A percentile compares a stretch with the other conserved stretches of the same genome.
Conservation (phyloP, 331 rosid genomes). For the Malus hybrid region DNA sequence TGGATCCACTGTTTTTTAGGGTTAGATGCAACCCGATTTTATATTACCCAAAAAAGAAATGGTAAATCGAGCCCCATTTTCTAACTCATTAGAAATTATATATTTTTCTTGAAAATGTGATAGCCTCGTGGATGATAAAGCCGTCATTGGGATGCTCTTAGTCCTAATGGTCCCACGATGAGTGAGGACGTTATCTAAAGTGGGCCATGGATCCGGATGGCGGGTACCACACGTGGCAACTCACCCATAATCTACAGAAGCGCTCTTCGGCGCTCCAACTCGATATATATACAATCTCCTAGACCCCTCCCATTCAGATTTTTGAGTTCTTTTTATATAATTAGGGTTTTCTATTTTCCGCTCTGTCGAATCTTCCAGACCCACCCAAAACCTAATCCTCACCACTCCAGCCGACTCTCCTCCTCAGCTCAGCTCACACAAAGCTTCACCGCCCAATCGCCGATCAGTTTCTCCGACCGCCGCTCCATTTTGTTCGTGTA, state of each 20-base stretch:
- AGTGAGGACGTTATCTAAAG: neutral
- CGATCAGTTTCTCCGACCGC: neutral
- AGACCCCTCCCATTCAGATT: no score
- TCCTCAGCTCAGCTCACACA: neutral
- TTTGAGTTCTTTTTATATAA: neutral
- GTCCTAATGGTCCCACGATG: neutral
- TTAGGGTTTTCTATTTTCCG: slow-evolving; percentile 2
- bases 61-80: no score
- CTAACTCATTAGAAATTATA: no score
- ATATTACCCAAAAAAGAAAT: no score
- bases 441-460: neutral
- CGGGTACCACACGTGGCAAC: neutral
- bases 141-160: no score
- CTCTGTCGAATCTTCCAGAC: neutral
- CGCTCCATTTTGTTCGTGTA: neutral
- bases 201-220: neutral
- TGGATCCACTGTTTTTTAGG: no score
- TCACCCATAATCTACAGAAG: neutral
- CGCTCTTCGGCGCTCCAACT: neutral
- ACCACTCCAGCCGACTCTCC: neutral
- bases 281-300: neutral
- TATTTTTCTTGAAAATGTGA: no score
- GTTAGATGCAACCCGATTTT: no score
- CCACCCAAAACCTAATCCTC: slow-evolving; percentile 15
- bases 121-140: no score